phyloP scores from a whole-genome alignment of 495 filamentous ascomycete genomes.

The Podospora sp. region DNA sequence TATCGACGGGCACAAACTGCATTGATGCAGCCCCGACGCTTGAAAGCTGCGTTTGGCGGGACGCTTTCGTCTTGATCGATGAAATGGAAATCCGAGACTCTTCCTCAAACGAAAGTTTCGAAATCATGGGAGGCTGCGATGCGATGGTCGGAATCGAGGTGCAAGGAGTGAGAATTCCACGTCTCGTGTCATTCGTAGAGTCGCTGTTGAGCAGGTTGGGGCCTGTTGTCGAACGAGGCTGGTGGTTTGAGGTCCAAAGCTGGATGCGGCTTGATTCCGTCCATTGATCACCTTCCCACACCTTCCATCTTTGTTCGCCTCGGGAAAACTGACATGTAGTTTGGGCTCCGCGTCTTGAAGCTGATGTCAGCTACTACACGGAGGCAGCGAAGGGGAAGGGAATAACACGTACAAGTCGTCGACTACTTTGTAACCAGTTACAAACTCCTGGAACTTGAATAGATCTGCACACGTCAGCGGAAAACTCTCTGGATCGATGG shows the following conservation, averaged over 20 bases:
- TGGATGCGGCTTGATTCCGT: background rate
- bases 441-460: slow-evolving; percentile 24
- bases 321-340: slow-evolving; percentile 12
- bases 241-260: slow-evolving; percentile 10
- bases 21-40: background rate
- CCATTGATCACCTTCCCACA: slow-evolving; percentile 3
- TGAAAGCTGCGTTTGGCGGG: background rate
- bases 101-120: background rate
- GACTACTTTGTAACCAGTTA: slow-evolving; percentile 28
- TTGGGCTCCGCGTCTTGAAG: slow-evolving; percentile 4
- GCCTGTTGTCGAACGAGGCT: background rate
- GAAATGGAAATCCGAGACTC: background rate
- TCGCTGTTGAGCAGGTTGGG: background rate
- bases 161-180: background rate
- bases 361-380: background rate
- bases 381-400: background rate
- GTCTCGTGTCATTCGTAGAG: background rate
- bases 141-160: background rate
- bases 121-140: background rate
- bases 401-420: slow-evolving; percentile 22
- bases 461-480: slow-evolving; percentile 5
- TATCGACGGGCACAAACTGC: background rate
- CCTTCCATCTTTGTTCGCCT: slow-evolving; percentile 1
- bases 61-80: background rate
- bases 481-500: background rate